phyloP scores from a whole-genome alignment of 371 early-diverging fungal genomes.

The Rhizopus sp. region DNA sequence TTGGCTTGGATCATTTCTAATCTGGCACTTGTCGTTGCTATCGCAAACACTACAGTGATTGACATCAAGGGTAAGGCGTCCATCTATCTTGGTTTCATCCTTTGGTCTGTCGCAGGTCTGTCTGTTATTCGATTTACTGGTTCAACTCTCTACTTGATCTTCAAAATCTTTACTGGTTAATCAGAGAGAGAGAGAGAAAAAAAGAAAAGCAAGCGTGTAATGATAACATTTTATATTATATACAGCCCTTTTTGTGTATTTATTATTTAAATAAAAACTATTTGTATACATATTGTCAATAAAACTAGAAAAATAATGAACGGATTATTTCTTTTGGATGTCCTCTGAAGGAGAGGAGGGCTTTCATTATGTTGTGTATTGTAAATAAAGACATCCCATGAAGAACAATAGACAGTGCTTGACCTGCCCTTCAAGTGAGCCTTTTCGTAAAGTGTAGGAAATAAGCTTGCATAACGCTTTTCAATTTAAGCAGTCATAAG shows the following conservation, averaged over 20 bases:
- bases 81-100: slow-evolving; percentile 73
- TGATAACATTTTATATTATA: too few relatives aligned
- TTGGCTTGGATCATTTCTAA: slow-evolving; percentile 84
- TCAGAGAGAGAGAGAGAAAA: background rate
- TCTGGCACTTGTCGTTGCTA: slow-evolving; percentile 61
- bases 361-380: too few relatives aligned
- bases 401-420: too few relatives aligned
- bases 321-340: too few relatives aligned
- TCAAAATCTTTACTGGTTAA: slow-evolving; percentile 8
- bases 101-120: slow-evolving; percentile 83
- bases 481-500: too few relatives aligned
- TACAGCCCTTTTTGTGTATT: too few relatives aligned
- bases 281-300: background rate
- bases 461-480: too few relatives aligned
- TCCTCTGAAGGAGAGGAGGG: too few relatives aligned
- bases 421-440: too few relatives aligned
- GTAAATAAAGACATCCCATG: too few relatives aligned
- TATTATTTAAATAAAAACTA: background rate
- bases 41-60: slow-evolving; percentile 35
- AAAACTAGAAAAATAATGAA: too few relatives aligned
- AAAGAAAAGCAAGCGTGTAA: background rate
- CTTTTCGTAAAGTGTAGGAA: too few relatives aligned
- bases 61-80: slow-evolving; percentile 39
- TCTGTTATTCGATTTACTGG: slow-evolving; percentile 80
- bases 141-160: slow-evolving; percentile 56